Percentiles rank a stretch among this genome's conserved stretches.
Conservation (phyloP, 2,329 filamentous ascomycete genomes). For the Penicillium sp. region DNA sequence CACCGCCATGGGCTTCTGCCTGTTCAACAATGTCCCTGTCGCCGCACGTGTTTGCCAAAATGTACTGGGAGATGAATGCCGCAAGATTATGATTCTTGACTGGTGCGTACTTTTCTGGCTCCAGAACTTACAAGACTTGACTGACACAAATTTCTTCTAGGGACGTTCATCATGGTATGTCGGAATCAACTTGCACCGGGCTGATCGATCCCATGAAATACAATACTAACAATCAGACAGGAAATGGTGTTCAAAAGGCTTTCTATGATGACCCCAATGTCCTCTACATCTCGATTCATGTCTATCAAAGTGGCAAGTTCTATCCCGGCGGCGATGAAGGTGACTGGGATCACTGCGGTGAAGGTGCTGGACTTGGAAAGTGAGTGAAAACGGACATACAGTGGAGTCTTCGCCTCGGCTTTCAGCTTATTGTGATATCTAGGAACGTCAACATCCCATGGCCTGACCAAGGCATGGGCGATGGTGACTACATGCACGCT, state of each 20-base stretch:
- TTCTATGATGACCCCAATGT: slow-evolving; percentile 95
- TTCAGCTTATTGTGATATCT: slow-evolving; percentile 17
- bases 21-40: slow-evolving; percentile 97
- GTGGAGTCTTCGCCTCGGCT: neutral
- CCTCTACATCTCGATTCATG: slow-evolving; percentile 92
- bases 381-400: slow-evolving; percentile 31
- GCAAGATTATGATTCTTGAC: slow-evolving; percentile 90
- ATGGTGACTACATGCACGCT: slow-evolving; percentile 94
- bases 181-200: neutral
- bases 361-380: slow-evolving; percentile 60
- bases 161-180: slow-evolving; percentile 68
- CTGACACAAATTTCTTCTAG: slow-evolving; percentile 38
- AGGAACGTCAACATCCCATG: slow-evolving; percentile 71
- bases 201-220: neutral
- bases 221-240: slow-evolving; percentile 47
- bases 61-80: slow-evolving; percentile 76
- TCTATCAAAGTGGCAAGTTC: slow-evolving; percentile 80
- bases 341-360: slow-evolving; percentile 63
- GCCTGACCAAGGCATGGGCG: slow-evolving; percentile 77
- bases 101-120: slow-evolving; percentile 65
- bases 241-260: slow-evolving; percentile 94
- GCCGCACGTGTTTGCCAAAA: slow-evolving; percentile 85
- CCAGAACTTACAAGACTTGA: neutral
- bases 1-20: slow-evolving; percentile 87
- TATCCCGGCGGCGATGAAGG: slow-evolving; percentile 71